Evolutionary conservation across 2,329 filamentous ascomycete genomes (phyloP).

Genomic region (Amesomyces nigricolor): DNA sequence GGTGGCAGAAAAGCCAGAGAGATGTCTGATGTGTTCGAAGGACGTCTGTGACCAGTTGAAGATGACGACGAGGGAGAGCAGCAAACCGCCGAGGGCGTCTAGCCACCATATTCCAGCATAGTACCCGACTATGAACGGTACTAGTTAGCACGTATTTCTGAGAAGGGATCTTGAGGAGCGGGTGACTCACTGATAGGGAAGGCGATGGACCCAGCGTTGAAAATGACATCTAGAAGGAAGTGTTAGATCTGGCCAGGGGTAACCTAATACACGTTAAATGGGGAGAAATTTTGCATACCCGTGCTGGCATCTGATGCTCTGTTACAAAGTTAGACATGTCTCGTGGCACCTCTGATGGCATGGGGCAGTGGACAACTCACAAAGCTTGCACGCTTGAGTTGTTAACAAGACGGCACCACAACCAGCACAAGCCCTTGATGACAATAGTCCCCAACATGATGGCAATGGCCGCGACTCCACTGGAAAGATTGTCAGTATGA

Average conservation of each 20-base stretch:
- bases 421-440: conserved; percentile 76
- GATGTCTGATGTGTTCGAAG: conserved; percentile 69
- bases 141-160: too few species aligned
- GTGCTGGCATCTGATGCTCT: conserved; percentile 31
- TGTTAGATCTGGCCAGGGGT: not conserved
- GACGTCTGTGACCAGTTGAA: conserved; percentile 72
- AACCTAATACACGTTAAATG: too few species aligned
- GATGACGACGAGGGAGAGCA: conserved; percentile 75
- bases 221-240: conserved; percentile 58
- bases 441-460: conserved; percentile 80
- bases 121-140: conserved; percentile 70
- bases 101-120: conserved; percentile 78
- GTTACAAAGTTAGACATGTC: conserved; percentile 3
- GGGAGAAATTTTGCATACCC: conserved; percentile 20
- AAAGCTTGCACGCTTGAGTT: conserved; percentile 83
- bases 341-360: not conserved
- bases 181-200: conserved; percentile 62
- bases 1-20: conserved; percentile 71
- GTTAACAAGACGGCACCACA: conserved; percentile 81
- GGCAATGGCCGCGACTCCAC: conserved; percentile 60
- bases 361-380: conserved; percentile 32
- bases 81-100: conserved; percentile 69
- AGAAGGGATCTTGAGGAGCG: conserved; percentile 11
- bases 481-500: conserved; percentile 21
- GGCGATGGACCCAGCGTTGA: conserved; percentile 83